Conservation (phyloP, 139 green algal genomes). For the Mychonastes homosphaera region DNA sequence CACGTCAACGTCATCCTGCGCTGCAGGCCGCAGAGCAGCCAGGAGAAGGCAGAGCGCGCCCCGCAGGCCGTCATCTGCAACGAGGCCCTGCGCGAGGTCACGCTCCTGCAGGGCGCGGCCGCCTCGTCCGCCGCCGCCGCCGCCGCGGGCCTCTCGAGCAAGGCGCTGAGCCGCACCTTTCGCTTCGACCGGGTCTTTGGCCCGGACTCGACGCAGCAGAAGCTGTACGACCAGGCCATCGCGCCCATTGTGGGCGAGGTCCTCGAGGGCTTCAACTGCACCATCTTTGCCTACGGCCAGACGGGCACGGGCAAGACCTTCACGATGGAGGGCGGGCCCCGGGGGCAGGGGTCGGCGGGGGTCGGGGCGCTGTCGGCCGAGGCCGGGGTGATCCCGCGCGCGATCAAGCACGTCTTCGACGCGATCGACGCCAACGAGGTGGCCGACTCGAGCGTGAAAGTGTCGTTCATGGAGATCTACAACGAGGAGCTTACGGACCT, state of each 20-base stretch:
- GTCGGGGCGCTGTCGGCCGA: slow-evolving; percentile 40
- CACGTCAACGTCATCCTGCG: slow-evolving; percentile 94
- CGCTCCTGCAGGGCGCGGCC: slow-evolving; percentile 60
- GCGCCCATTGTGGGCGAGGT: slow-evolving; percentile 92
- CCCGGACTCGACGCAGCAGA: slow-evolving; percentile 64
- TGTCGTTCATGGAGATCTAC: slow-evolving; percentile 96
- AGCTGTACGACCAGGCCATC: slow-evolving; percentile 77
- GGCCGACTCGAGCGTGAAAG: slow-evolving; percentile 55
- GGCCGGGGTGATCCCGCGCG: slow-evolving; percentile 91
- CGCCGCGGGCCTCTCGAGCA: too few relatives aligned
- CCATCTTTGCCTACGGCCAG: slow-evolving; percentile 72
- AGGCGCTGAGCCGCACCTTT: slow-evolving; percentile 73
- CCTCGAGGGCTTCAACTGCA: slow-evolving; percentile 76
- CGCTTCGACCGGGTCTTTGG: slow-evolving; percentile 93
- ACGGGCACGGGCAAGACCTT: slow-evolving; percentile 92
- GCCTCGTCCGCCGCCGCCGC: too few relatives aligned
- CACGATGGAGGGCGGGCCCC: slow-evolving; percentile 85
- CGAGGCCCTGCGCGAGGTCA: slow-evolving; percentile 68
- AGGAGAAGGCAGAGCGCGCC: slow-evolving; percentile 52
- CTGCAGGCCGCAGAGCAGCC: slow-evolving; percentile 77
- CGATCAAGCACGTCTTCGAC: slow-evolving; percentile 91
- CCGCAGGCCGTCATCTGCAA: slow-evolving; percentile 73
- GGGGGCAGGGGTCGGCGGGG: too few relatives aligned
- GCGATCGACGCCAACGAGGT: slow-evolving; percentile 57
- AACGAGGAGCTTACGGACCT: slow-evolving; percentile 99